These are phyloP conservation scores for Talaromyces albobiverticillius DNA, from an alignment of 2,329 filamentous ascomycete genomes.

Conservation along the genomic window DNA sequence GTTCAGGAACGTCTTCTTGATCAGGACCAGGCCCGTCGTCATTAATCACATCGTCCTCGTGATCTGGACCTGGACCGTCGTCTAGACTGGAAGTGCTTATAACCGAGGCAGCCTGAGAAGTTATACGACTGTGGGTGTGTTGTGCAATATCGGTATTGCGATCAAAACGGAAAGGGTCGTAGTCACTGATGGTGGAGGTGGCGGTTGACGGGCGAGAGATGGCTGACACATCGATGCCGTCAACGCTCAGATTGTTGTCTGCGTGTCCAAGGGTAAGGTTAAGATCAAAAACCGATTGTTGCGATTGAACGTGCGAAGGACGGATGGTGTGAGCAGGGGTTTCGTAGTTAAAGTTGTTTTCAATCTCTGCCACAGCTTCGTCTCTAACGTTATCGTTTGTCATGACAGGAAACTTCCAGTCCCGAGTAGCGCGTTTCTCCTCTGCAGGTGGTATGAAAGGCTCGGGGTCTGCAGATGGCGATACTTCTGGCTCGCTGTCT, in stretches of 20 bases:
- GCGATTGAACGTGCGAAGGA: slow-evolving; percentile 20
- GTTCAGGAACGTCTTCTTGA: slow-evolving; percentile 10
- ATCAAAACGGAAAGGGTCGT: slow-evolving; percentile 43
- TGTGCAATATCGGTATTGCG: slow-evolving; percentile 20
- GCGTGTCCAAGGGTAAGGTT: slow-evolving; percentile 18
- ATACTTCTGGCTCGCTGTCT: slow-evolving; percentile 20
- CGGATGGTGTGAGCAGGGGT: slow-evolving; percentile 33
- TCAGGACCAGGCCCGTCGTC: slow-evolving; percentile 12
- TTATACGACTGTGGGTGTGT: slow-evolving; percentile 35
- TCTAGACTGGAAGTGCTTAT: slow-evolving; percentile 33
- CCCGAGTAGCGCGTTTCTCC: slow-evolving; percentile 44
- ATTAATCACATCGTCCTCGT: slow-evolving; percentile 40
- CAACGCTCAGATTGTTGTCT: slow-evolving; percentile 21
- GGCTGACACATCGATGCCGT: slow-evolving; percentile 3
- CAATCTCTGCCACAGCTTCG: slow-evolving; percentile 2
- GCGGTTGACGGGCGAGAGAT: slow-evolving; percentile 38
- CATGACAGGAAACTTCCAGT: slow-evolving; percentile 55
- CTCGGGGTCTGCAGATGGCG: background rate
- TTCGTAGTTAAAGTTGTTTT: slow-evolving; percentile 5
- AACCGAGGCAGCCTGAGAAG: slow-evolving; percentile 51
- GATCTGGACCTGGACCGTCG: slow-evolving; percentile 52
- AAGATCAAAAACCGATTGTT: slow-evolving; percentile 18
- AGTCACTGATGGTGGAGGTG: slow-evolving; percentile 36
- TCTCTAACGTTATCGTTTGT: slow-evolving; percentile 20
- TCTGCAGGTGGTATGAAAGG: slow-evolving; percentile 3